phyloP scores from a whole-genome alignment of 768 basidiomycete genomes.

The Chalciporus piperatus region DNA sequence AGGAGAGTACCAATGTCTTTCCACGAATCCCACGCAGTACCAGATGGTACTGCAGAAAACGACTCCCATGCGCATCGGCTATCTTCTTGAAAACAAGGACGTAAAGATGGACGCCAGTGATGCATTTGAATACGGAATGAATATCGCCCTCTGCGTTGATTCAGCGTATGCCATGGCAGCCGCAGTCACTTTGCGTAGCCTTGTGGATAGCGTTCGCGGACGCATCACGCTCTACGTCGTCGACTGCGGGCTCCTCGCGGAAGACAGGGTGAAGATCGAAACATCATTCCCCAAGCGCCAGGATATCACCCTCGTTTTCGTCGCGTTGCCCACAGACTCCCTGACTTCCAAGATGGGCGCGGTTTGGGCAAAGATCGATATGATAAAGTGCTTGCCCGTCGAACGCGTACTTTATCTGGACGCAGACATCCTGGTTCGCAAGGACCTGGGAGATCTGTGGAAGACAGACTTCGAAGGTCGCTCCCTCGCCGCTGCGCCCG shows the following conservation, averaged over 20 bases:
- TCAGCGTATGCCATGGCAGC: constrained; percentile 46
- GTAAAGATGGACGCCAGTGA: background rate
- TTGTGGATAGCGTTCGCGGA: constrained; percentile 33
- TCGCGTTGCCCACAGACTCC: constrained; percentile 34
- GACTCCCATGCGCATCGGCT: constrained; percentile 52
- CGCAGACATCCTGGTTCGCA: constrained; percentile 47
- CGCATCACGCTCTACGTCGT: constrained; percentile 50
- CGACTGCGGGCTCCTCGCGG: constrained; percentile 41
- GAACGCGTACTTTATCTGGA: constrained; percentile 54
- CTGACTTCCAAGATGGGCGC: constrained; percentile 29
- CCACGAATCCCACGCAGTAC: constrained; percentile 37
- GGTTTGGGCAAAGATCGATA: constrained; percentile 51
- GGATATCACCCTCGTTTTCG: constrained; percentile 42
- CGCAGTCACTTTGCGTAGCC: constrained; percentile 46
- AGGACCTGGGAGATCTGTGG: constrained; percentile 43
- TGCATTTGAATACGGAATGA: constrained; percentile 44
- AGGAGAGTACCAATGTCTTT: constrained; percentile 45
- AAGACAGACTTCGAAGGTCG: constrained; percentile 40
- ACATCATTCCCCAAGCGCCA: constrained; percentile 25
- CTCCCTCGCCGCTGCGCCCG: constrained; percentile 43
- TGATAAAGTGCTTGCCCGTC: constrained; percentile 43
- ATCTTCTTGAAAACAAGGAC: constrained; percentile 24
- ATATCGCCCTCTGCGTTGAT: constrained; percentile 45
- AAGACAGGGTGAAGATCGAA: constrained; percentile 34
- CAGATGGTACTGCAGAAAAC: constrained; percentile 55